phyloP scores from a whole-genome alignment of 129 eudicot genomes.

The Saussurea involucrata region DNA sequence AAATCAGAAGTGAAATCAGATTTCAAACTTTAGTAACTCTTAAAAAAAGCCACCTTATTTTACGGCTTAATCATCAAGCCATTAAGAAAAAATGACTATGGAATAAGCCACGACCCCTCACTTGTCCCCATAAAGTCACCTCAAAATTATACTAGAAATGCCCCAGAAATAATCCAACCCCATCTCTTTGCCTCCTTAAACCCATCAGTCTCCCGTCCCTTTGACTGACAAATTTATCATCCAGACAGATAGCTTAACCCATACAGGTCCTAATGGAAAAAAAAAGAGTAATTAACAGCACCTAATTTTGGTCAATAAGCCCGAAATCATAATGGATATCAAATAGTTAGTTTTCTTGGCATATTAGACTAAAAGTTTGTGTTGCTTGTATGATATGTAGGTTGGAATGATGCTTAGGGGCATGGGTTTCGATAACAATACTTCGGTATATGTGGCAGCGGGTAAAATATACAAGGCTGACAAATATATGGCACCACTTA shows the following conservation, averaged over 20 bases:
- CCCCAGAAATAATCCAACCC: background rate
- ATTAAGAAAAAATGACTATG: background rate
- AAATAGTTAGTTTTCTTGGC: background rate
- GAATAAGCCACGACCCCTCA: background rate
- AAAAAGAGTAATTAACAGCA: background rate
- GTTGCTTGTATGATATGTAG: constrained; percentile 37
- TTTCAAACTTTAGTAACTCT: no score
- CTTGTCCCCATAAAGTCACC: background rate
- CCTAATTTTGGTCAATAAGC: background rate
- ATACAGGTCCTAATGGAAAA: background rate
- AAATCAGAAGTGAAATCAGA: no score
- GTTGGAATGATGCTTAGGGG: constrained; percentile 99
- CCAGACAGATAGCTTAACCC: background rate
- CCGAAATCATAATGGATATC: background rate
- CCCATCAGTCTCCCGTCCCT: background rate
- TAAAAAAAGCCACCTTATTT: no score
- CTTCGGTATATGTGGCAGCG: constrained; percentile 88
- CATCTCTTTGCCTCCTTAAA: background rate
- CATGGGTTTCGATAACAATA: constrained; percentile 94
- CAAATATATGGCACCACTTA: constrained; percentile 90
- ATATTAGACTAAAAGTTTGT: background rate
- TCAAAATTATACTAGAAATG: background rate
- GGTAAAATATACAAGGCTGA: constrained; percentile 93
- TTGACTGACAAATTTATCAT: background rate
- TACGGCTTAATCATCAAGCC: background rate